Evolutionary conservation across 192 early-diverging fungal genomes (phyloP).

Genomic region (Coemansia pectinata): DNA sequence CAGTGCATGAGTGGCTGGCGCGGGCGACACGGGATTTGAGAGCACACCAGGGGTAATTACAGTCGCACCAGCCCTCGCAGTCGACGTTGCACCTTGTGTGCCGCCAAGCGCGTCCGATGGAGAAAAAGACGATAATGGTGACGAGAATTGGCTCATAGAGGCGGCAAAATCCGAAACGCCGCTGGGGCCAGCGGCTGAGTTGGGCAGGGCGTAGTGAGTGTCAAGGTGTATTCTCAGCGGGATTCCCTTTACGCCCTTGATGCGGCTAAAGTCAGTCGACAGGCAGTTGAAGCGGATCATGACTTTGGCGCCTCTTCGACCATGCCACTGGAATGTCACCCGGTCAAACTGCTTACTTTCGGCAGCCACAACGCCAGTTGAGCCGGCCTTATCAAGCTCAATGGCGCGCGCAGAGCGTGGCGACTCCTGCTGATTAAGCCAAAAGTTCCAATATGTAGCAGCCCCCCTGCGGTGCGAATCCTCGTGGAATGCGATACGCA

Average conservation of each 20-base stretch:
- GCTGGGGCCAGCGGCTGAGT: not conserved
- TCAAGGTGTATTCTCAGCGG: slow-evolving; percentile 61
- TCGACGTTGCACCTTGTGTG: not conserved
- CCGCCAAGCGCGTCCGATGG: not conserved
- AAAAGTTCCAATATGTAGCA: slow-evolving; percentile 69
- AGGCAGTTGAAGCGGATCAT: slow-evolving; percentile 72
- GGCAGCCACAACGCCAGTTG: slow-evolving; percentile 57
- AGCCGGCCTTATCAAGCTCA: slow-evolving; percentile 65
- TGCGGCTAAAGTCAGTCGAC: slow-evolving; percentile 78
- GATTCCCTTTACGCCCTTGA: slow-evolving; percentile 80
- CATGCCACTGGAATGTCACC: slow-evolving; percentile 71
- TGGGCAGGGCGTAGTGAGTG: slow-evolving; percentile 25
- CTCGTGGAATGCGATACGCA: slow-evolving; percentile 73
- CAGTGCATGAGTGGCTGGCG: not conserved
- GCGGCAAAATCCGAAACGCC: slow-evolving; percentile 20
- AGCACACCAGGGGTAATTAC: slow-evolving; percentile 5
- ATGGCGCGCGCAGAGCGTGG: slow-evolving; percentile 61
- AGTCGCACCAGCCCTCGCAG: not conserved
- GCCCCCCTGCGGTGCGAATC: slow-evolving; percentile 65
- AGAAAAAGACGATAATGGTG: slow-evolving; percentile 15
- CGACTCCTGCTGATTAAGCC: slow-evolving; percentile 68
- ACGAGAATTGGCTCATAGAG: slow-evolving; percentile 21
- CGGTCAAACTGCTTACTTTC: slow-evolving; percentile 68
- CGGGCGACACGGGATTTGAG: slow-evolving; percentile 22
- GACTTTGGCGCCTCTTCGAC: slow-evolving; percentile 63